A percentile compares a stretch with the other conserved stretches of the same genome.
Conservation (phyloP, 2,329 filamentous ascomycete species). For the Cercospora sp. region DNA sequence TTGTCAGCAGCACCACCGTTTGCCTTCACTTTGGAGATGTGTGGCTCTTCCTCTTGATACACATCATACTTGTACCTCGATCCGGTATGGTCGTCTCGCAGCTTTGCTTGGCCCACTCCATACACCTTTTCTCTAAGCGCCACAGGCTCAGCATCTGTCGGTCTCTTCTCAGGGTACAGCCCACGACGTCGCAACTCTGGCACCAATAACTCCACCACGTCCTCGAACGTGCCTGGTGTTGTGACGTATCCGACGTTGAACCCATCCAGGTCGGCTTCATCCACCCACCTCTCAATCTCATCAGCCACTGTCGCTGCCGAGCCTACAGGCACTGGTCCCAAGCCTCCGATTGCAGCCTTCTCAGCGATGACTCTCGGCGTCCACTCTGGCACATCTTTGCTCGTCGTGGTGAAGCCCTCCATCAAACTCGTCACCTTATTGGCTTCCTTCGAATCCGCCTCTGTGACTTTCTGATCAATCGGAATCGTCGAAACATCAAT, state of each 20-base stretch:
- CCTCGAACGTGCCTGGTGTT: slow-evolving; percentile 55
- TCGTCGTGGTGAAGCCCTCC: slow-evolving; percentile 42
- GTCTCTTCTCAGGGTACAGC: slow-evolving; percentile 34
- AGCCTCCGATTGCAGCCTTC: slow-evolving; percentile 51
- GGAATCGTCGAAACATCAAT: slow-evolving; percentile 61
- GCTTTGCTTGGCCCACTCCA: slow-evolving; percentile 57
- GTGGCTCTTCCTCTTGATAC: slow-evolving; percentile 54
- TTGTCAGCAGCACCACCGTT: background rate
- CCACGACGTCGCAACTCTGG: slow-evolving; percentile 49
- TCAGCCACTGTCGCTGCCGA: slow-evolving; percentile 50
- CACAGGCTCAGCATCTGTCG: slow-evolving; percentile 23
- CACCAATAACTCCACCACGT: slow-evolving; percentile 53
- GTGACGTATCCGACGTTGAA: slow-evolving; percentile 52
- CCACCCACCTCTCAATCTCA: slow-evolving; percentile 51
- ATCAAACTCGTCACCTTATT: slow-evolving; percentile 41
- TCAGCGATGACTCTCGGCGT: slow-evolving; percentile 51
- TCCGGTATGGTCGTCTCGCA: slow-evolving; percentile 62
- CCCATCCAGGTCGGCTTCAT: slow-evolving; percentile 47
- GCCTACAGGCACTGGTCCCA: slow-evolving; percentile 53
- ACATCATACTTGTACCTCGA: slow-evolving; percentile 63
- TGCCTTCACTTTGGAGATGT: background rate
- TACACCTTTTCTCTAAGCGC: slow-evolving; percentile 59
- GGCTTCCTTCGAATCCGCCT: slow-evolving; percentile 57
- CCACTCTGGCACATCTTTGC: slow-evolving; percentile 50
- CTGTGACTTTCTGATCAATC: slow-evolving; percentile 59